A percentile compares a stretch with the other conserved stretches of the same genome.
phyloP scores from a whole-genome alignment of 2,329 filamentous ascomycete genomes.

The Phialophora macrospora region DNA sequence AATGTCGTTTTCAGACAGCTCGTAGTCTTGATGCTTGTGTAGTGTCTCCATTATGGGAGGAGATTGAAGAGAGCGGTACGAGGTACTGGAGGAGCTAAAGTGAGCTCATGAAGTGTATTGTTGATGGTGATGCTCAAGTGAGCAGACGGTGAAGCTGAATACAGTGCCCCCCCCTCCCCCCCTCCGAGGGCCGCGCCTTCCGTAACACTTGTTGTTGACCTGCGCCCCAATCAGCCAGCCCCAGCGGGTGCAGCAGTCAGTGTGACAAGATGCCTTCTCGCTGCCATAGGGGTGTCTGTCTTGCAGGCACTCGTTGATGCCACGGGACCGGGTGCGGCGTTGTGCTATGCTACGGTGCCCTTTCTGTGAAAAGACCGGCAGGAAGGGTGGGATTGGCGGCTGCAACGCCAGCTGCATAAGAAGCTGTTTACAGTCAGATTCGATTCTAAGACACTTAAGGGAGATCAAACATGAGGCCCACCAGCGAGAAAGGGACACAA shows the following conservation, averaged over 20 bases:
- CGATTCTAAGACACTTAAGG: background rate
- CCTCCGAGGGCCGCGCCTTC: too few relatives aligned
- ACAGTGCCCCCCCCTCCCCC: too few relatives aligned
- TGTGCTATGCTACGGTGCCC: conserved; percentile 10
- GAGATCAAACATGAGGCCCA: background rate
- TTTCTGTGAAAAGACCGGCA: conserved; percentile 1
- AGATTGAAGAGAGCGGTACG: too few relatives aligned
- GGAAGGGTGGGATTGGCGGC: conserved; percentile 3
- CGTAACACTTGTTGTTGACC: conserved; percentile 27
- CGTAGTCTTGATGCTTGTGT: too few relatives aligned
- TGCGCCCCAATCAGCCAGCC: conserved; percentile 36
- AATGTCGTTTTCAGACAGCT: too few relatives aligned
- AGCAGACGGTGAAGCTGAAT: too few relatives aligned
- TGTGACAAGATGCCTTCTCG: conserved; percentile 42
- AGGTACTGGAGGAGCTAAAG: too few relatives aligned
- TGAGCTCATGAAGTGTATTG: too few relatives aligned
- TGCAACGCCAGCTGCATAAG: background rate
- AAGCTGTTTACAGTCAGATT: background rate
- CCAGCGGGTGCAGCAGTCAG: conserved; percentile 45
- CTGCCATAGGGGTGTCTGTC: conserved; percentile 37
- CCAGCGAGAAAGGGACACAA: background rate
- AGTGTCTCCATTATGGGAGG: too few relatives aligned
- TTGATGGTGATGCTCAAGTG: too few relatives aligned
- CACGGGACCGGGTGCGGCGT: conserved; percentile 36
- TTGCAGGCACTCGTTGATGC: conserved; percentile 35